Base-by-base conservation (phyloP, 345 rosid species). In the Pistacia atlantica region DNA sequence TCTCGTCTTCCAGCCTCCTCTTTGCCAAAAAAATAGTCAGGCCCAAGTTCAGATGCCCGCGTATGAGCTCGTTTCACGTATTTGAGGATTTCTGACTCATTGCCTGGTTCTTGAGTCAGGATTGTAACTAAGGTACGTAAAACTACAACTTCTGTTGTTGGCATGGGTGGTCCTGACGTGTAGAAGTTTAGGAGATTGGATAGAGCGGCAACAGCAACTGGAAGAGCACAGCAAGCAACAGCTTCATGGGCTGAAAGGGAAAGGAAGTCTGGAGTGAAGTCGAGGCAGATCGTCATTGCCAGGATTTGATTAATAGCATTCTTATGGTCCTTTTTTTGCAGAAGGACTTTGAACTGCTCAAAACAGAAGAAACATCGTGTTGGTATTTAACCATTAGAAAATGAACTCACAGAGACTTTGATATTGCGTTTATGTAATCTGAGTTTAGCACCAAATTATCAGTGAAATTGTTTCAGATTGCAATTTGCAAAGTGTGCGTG, bases 161-260 rank as follows among this genome's bases (percentile, higher is more conserved):
- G 89, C 92, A 91, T 90, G 65, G 87, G 35, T 73, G 86, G 91
- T 68, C 97, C 95, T 54, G 84, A 77, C 76, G 84, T 67, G 37
- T 82, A 91, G 81, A 90, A 91, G 71, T 85, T 89, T 74, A 92
- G 86, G 68, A 91, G 86, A 84, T 77, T 90, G 79, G 97, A 92
- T 63, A 96, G 86, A 82, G 90, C 83, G 59, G 97, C 91, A 75
- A 84, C 87, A 20, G 98, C 99, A 76, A 92, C 90, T 16, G 87
- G 81, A 84, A 89, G 91, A 65, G 91, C 91, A 66, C 73, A 89
- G 67, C 89, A 96, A 84, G 99, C 97, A 65, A 96, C 81, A 81
- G 99, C 98, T 88, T 96, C 99, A 84, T 96, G 99, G 2, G 98
- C 97, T 78, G 99, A 76, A 38, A 96, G 97, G 78, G 87, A 86